phyloP scores from a whole-genome alignment of 352 stramenopile genomes.

The Phytophthora rubi region DNA sequence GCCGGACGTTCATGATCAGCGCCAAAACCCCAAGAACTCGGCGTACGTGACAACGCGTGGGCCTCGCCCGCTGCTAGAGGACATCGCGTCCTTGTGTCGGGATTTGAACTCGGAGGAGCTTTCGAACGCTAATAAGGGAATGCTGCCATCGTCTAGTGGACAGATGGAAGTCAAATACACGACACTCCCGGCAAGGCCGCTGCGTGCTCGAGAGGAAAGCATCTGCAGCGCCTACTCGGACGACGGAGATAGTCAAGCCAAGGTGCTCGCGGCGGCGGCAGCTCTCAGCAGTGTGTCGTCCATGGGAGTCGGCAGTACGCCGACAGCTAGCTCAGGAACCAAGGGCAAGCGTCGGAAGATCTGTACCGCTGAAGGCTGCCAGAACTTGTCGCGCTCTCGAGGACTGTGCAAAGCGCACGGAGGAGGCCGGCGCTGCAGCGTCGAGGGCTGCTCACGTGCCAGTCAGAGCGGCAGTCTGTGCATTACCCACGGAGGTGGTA shows the following conservation, averaged over 20 bases:
- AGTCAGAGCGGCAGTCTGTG: constrained; percentile 85
- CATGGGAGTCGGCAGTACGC: constrained; percentile 23
- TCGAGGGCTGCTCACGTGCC: constrained; percentile 78
- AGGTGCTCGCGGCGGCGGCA: constrained; percentile 31
- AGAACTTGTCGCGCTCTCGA: constrained; percentile 78
- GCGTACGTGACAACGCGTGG: constrained; percentile 60
- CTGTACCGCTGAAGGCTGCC: constrained; percentile 78
- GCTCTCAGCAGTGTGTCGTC: constrained; percentile 41
- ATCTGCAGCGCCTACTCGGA: constrained; percentile 38
- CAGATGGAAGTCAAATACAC: constrained; percentile 39
- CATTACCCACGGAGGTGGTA: constrained; percentile 85
- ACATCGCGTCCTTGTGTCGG: constrained; percentile 81
- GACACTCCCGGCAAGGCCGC: constrained; percentile 25
- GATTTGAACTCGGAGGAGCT: constrained; percentile 80
- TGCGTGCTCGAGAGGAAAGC: constrained; percentile 41
- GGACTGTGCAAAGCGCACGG: constrained; percentile 84
- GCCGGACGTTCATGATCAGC: constrained; percentile 62
- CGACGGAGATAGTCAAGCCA: constrained; percentile 39
- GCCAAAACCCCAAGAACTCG: constrained; percentile 64
- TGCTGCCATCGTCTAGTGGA: constrained; percentile 28
- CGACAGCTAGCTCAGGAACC: constrained; percentile 21
- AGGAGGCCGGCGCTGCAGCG: constrained; percentile 74
- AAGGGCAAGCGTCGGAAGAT: constrained; percentile 84
- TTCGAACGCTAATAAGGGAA: constrained; percentile 33
- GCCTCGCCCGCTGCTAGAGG: constrained; percentile 67